A percentile compares a stretch with the other conserved stretches of the same genome.
These are phyloP conservation scores for Malus asiatica DNA, from an alignment of 306 rosid species.

Conservation along the genomic window DNA sequence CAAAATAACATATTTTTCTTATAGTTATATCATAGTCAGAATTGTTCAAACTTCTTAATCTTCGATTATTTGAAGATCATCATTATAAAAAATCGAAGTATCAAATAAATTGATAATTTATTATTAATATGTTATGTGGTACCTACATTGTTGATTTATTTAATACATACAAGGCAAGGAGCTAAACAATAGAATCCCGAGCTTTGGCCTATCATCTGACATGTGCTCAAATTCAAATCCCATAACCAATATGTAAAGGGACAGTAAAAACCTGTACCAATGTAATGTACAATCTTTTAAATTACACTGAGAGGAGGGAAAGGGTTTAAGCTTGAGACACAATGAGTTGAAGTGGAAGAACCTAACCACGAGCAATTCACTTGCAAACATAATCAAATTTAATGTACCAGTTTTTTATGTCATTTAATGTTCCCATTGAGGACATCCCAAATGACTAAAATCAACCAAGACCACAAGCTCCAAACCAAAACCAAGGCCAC, in stretches of 20 bases:
- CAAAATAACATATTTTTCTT: no score
- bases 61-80: no score
- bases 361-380: not conserved
- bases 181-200: no score
- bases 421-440: not conserved
- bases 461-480: slow-evolving; percentile 1
- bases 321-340: no score
- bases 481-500: slow-evolving; percentile 7
- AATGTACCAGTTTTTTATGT: not conserved
- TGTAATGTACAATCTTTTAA: not conserved
- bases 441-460: slow-evolving; percentile 5
- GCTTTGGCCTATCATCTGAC: no score
- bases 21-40: no score
- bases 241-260: not conserved
- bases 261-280: not conserved
- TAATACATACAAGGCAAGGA: no score
- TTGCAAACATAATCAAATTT: not conserved
- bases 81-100: no score
- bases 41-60: no score
- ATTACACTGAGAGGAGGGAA: not conserved
- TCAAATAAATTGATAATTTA: no score
- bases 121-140: no score
- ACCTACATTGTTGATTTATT: no score
- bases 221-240: not conserved
- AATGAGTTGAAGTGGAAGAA: not conserved